A percentile compares a stretch with the other conserved stretches of the same genome.
Evolutionary conservation across 1,139 yeast species (phyloP).

Genomic region (Zygoascus meyerae): DNA sequence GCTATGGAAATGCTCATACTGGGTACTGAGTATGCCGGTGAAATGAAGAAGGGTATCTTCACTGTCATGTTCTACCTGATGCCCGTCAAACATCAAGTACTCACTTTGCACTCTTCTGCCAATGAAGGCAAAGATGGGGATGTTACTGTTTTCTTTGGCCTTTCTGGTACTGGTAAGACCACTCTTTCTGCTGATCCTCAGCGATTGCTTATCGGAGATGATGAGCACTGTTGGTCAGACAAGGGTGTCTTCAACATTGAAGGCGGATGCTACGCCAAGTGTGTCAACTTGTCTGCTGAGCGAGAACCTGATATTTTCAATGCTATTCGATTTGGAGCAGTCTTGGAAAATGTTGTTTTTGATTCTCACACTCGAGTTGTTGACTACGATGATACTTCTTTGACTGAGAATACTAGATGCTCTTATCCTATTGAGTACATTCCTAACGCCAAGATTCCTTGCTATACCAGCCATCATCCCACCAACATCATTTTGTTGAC

Average conservation of each 20-base stretch:
- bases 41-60: slow-evolving; percentile 99
- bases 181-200: slow-evolving; percentile 95
- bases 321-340: slow-evolving; percentile 91
- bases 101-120: slow-evolving; percentile 92
- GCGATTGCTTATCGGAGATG: slow-evolving; percentile 94
- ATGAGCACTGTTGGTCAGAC: slow-evolving; percentile 99
- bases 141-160: slow-evolving; percentile 92
- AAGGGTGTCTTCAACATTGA: slow-evolving; percentile 98
- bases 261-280: slow-evolving; percentile 99
- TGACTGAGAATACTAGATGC: slow-evolving; percentile 95
- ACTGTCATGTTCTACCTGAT: slow-evolving; percentile 98
- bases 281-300: slow-evolving; percentile 83
- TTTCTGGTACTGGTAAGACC: slow-evolving; percentile 98
- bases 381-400: slow-evolving; percentile 72
- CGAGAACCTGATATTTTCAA: slow-evolving; percentile 97
- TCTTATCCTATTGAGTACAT: slow-evolving; percentile 97
- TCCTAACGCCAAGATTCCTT: slow-evolving; percentile 94
- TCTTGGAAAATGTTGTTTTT: slow-evolving; percentile 88
- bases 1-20: slow-evolving; percentile 98
- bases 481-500: slow-evolving; percentile 87
- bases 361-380: slow-evolving; percentile 75
- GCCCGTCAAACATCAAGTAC: slow-evolving; percentile 90
- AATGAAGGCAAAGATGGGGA: slow-evolving; percentile 83
- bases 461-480: slow-evolving; percentile 86
- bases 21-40: slow-evolving; percentile 99